A percentile compares a stretch with the other conserved stretches of the same genome.
These are phyloP conservation scores for Ilex asprella DNA, from an alignment of 257 asterid species.

Conservation along the genomic window DNA sequence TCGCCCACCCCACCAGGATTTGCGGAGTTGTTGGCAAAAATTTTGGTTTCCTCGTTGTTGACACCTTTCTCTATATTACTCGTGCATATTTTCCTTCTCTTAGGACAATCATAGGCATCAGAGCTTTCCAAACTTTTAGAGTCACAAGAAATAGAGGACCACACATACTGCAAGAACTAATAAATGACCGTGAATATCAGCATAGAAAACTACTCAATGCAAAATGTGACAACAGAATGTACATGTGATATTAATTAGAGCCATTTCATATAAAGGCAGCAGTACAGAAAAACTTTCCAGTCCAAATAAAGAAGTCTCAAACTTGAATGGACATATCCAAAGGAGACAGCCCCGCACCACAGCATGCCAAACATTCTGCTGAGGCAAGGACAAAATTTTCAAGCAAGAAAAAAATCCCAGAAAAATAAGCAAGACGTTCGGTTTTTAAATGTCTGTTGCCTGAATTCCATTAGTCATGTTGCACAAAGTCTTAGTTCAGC, in stretches of 20 bases:
- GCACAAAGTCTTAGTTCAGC: too few species aligned
- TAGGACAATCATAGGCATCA: constrained; percentile 13
- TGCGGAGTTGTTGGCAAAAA: constrained; percentile 5
- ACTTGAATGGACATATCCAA: too few species aligned
- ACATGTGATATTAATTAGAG: background rate
- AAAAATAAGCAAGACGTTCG: background rate
- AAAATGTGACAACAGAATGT: background rate
- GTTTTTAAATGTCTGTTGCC: too few species aligned
- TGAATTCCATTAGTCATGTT: too few species aligned
- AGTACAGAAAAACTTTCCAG: too few species aligned
- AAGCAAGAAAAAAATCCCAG: too few species aligned
- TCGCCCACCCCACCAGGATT: constrained; percentile 13
- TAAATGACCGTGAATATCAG: background rate
- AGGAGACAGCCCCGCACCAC: too few species aligned
- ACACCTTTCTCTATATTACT: constrained; percentile 8
- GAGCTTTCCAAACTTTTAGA: constrained; percentile 8
- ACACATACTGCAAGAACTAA: constrained; percentile 13
- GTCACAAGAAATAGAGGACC: background rate
- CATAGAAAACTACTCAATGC: background rate
- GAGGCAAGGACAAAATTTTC: too few species aligned
- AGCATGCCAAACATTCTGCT: too few species aligned
- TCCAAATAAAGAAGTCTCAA: too few species aligned
- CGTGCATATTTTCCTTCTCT: constrained; percentile 26
- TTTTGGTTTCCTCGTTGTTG: constrained; percentile 6
- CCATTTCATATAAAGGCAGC: too few species aligned